Conservation (phyloP, 176 grass and related monocot species). For the Panicum miliaceum region DNA sequence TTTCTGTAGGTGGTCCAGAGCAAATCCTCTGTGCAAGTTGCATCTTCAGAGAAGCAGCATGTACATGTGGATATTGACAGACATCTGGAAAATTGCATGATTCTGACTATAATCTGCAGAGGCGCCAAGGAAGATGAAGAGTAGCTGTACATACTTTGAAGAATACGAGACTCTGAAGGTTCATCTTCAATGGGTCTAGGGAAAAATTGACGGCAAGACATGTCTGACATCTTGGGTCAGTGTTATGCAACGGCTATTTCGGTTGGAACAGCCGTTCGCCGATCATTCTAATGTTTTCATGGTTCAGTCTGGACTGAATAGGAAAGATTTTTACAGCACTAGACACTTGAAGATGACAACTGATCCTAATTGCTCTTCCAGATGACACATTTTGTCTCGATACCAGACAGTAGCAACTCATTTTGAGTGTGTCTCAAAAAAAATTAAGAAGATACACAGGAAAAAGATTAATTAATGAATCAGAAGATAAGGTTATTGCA, state of each 20-base stretch:
- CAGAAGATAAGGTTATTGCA: slow-evolving; percentile 24
- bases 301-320: slow-evolving; percentile 1
- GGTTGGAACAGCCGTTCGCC: neutral
- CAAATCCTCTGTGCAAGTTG: neutral
- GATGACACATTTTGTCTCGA: too few relatives aligned
- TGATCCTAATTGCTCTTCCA: neutral
- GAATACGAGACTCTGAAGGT: neutral
- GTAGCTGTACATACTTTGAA: neutral
- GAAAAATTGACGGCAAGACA: neutral
- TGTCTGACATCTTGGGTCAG: neutral
- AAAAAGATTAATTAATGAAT: neutral
- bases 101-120: too few relatives aligned
- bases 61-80: too few relatives aligned
- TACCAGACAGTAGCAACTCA: too few relatives aligned
- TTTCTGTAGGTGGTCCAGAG: too few relatives aligned
- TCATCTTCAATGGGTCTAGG: neutral
- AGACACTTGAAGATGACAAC: neutral
- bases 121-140: neutral
- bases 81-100: too few relatives aligned
- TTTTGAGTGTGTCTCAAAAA: too few relatives aligned
- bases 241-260: neutral
- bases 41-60: neutral
- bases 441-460: slow-evolving; percentile 5
- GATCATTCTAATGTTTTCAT: neutral
- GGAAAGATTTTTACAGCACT: neutral